Percentiles rank a stretch among this genome's conserved stretches.
These are phyloP conservation scores for Trichopus zeylanicus DNA, from an alignment of 116 monocot species.

Conservation along the genomic window DNA sequence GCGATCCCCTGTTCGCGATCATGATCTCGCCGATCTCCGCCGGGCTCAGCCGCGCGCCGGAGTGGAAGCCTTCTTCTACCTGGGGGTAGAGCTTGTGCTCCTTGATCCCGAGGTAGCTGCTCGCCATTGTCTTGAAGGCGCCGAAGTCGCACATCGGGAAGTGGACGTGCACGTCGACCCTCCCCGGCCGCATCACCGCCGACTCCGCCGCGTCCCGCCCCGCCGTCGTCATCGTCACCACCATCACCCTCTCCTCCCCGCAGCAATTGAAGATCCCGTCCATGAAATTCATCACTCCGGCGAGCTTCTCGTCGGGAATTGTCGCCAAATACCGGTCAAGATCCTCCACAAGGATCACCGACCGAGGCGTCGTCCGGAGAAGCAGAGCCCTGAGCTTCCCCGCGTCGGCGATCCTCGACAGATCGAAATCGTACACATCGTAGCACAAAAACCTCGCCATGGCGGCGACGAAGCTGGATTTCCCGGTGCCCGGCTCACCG, in stretches of 20 bases:
- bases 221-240: slow-evolving; percentile 63
- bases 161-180: slow-evolving; percentile 67
- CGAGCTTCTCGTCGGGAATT: slow-evolving; percentile 4
- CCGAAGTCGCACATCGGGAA: slow-evolving; percentile 86
- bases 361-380: slow-evolving; percentile 51
- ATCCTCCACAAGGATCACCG: slow-evolving; percentile 79
- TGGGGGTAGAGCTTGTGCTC: slow-evolving; percentile 84
- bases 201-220: slow-evolving; percentile 28
- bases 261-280: slow-evolving; percentile 84
- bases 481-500: slow-evolving; percentile 77
- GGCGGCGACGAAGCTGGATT: slow-evolving; percentile 81
- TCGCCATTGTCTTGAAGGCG: slow-evolving; percentile 80
- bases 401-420: slow-evolving; percentile 25
- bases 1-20: slow-evolving; percentile 65
- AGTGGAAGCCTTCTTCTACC: slow-evolving; percentile 75
- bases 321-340: slow-evolving; percentile 40
- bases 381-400: slow-evolving; percentile 32
- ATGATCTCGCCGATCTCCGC: slow-evolving; percentile 96
- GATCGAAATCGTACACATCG: slow-evolving; percentile 81
- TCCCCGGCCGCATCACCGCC: slow-evolving; percentile 50
- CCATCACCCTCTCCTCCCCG: slow-evolving; percentile 82
- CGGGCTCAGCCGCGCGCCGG: slow-evolving; percentile 55
- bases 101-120: slow-evolving; percentile 73
- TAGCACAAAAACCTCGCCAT: slow-evolving; percentile 74
- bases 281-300: slow-evolving; percentile 59